These are phyloP conservation scores for Pleurotus cornucopiae DNA, from an alignment of 768 basidiomycete species.

Conservation along the genomic window DNA sequence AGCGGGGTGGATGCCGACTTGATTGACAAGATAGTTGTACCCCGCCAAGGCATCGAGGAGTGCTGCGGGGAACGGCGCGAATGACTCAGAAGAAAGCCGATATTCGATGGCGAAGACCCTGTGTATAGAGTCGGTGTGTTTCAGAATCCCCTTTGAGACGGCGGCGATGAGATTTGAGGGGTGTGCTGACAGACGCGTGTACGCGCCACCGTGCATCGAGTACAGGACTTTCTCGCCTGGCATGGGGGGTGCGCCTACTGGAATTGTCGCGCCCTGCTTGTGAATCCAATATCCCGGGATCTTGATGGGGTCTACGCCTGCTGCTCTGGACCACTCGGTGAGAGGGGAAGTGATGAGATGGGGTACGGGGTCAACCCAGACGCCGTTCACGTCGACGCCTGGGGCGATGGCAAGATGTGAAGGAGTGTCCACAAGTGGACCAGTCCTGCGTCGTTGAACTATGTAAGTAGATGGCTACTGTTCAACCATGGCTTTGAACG, in stretches of 20 bases:
- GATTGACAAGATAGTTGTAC: slow-evolving; percentile 64
- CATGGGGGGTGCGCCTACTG: slow-evolving; percentile 31
- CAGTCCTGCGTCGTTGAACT: not conserved
- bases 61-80: slow-evolving; percentile 69
- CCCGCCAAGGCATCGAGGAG: slow-evolving; percentile 72
- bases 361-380: slow-evolving; percentile 44
- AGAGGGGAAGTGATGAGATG: slow-evolving; percentile 41
- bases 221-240: slow-evolving; percentile 57
- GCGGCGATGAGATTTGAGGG: slow-evolving; percentile 44
- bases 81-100: slow-evolving; percentile 48
- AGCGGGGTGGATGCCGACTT: slow-evolving; percentile 49
- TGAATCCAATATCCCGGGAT: slow-evolving; percentile 59
- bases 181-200: slow-evolving; percentile 49
- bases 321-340: slow-evolving; percentile 31
- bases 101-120: slow-evolving; percentile 68
- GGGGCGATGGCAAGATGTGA: slow-evolving; percentile 37
- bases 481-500: slow-evolving; percentile 1
- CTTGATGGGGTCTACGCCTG: slow-evolving; percentile 34
- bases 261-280: slow-evolving; percentile 31
- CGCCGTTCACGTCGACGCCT: slow-evolving; percentile 37
- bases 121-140: slow-evolving; percentile 36
- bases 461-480: not conserved
- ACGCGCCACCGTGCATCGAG: slow-evolving; percentile 63
- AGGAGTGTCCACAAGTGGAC: slow-evolving; percentile 16
- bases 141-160: slow-evolving; percentile 43